Percentiles rank a stretch among this genome's conserved stretches.
These are phyloP conservation scores for Bruguiera hainesii DNA, from an alignment of 441 rosid species.

Conservation along the genomic window DNA sequence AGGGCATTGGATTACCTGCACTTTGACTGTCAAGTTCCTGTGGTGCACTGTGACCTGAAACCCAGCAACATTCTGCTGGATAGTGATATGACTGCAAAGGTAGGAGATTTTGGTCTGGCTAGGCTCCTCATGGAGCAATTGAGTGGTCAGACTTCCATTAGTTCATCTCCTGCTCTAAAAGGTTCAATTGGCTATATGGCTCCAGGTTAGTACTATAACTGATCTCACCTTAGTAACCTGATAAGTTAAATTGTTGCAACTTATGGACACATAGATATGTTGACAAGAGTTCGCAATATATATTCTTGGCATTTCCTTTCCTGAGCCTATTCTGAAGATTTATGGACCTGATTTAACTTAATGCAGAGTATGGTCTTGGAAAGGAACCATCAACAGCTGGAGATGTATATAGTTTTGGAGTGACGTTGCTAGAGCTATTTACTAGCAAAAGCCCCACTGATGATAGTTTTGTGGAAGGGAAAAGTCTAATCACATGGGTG, in stretches of 20 bases:
- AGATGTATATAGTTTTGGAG: slow-evolving; percentile 54
- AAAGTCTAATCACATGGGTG: slow-evolving; percentile 35
- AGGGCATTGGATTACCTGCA: slow-evolving; percentile 55
- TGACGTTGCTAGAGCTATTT: slow-evolving; percentile 43
- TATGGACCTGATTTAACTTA: neutral
- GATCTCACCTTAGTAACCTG: neutral
- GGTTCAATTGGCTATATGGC: slow-evolving; percentile 58
- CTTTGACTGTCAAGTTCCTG: slow-evolving; percentile 37
- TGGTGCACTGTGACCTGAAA: slow-evolving; percentile 58
- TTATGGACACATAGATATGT: no score
- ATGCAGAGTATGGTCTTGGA: slow-evolving; percentile 53
- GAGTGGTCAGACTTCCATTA: slow-evolving; percentile 27
- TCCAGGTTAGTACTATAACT: slow-evolving; percentile 36
- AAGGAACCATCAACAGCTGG: slow-evolving; percentile 39
- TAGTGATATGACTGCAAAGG: slow-evolving; percentile 44
- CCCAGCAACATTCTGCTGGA: slow-evolving; percentile 49
- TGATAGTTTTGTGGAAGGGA: slow-evolving; percentile 30
- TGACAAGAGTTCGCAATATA: no score
- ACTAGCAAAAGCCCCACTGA: slow-evolving; percentile 47
- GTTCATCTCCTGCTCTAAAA: slow-evolving; percentile 35
- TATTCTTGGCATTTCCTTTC: no score
- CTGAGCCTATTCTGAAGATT: neutral
- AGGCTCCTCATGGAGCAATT: slow-evolving; percentile 22
- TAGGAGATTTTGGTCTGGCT: slow-evolving; percentile 56
- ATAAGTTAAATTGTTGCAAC: no score